phyloP scores from a whole-genome alignment of 331 rosid genomes.

The Pyracantha coccinea region DNA sequence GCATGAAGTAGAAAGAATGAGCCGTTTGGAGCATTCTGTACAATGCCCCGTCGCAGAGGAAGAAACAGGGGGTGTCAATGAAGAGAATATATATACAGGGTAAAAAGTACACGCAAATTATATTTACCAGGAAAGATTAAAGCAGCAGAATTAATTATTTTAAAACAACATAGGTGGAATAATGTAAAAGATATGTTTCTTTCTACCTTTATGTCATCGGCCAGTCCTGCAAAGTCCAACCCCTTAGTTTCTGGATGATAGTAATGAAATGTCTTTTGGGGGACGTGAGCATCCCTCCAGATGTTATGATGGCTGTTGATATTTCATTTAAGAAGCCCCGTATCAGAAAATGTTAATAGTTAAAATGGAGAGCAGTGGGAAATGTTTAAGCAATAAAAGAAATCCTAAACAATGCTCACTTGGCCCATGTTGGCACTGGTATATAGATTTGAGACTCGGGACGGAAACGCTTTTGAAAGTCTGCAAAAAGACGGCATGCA shows the following conservation, averaged over 20 bases:
- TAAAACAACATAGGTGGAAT: background rate
- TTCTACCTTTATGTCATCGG: slow-evolving; percentile 73
- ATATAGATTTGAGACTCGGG: slow-evolving; percentile 77
- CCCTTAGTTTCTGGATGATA: slow-evolving; percentile 86
- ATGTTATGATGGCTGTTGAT: slow-evolving; percentile 89
- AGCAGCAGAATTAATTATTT: background rate
- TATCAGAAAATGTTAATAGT: background rate
- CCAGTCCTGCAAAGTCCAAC: slow-evolving; percentile 69
- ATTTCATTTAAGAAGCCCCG: slow-evolving; percentile 8
- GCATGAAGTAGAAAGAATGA: slow-evolving; percentile 97
- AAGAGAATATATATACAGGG: slow-evolving; percentile 8
- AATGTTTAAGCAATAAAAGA: background rate
- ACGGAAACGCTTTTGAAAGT: slow-evolving; percentile 85
- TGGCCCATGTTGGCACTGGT: slow-evolving; percentile 88
- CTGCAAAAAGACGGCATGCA: slow-evolving; percentile 90
- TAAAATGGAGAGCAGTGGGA: background rate
- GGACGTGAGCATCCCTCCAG: slow-evolving; percentile 93
- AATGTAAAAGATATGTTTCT: background rate
- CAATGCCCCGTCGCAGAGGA: slow-evolving; percentile 12
- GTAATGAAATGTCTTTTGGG: slow-evolving; percentile 76
- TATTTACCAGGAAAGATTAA: background rate
- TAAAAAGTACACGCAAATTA: background rate
- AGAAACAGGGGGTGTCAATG: slow-evolving; percentile 6
- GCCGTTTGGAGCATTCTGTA: slow-evolving; percentile 88
- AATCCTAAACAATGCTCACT: slow-evolving; percentile 41